These are phyloP conservation scores for Veloporphyrellus conicus DNA, from an alignment of 1,284 basidiomycete species.

Conservation along the genomic window DNA sequence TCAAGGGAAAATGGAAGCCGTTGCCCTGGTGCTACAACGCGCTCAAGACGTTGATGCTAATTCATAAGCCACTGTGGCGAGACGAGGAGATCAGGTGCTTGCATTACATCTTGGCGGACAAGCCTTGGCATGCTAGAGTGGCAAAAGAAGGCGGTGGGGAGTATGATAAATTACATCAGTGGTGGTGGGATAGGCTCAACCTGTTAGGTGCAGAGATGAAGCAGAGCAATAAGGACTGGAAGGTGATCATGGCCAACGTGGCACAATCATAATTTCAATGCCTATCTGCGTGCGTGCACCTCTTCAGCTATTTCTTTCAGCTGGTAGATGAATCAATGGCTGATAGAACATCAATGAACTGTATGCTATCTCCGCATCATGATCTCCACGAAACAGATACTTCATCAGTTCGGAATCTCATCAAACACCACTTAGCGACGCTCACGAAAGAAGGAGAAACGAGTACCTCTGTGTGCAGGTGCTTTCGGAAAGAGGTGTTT, in stretches of 20 bases:
- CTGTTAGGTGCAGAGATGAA: constrained; percentile 47
- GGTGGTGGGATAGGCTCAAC: constrained; percentile 78
- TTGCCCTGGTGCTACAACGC: constrained; percentile 85
- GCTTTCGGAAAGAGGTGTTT: constrained; percentile 73
- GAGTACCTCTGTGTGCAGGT: constrained; percentile 83
- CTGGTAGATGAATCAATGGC: background rate
- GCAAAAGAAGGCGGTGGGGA: constrained; percentile 32
- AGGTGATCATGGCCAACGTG: constrained; percentile 50
- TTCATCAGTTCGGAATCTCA: constrained; percentile 86
- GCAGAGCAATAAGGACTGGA: constrained; percentile 44
- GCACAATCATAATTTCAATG: constrained; percentile 22
- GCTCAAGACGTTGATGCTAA: constrained; percentile 68
- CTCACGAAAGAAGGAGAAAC: background rate
- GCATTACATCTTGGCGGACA: constrained; percentile 73
- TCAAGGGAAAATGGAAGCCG: constrained; percentile 70
- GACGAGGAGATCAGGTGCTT: constrained; percentile 74
- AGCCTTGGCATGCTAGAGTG: constrained; percentile 64
- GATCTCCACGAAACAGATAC: constrained; percentile 84
- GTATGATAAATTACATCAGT: constrained; percentile 52
- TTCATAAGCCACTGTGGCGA: constrained; percentile 70
- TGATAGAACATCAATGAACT: background rate
- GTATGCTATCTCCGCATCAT: constrained; percentile 31
- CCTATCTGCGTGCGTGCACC: background rate
- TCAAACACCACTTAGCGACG: constrained; percentile 7
- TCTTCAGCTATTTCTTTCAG: constrained; percentile 1